A percentile compares a stretch with the other conserved stretches of the same genome.
These are phyloP conservation scores for Ophiocordyceps camponoti-leonardi DNA, from an alignment of 2,329 filamentous ascomycete genomes.

Conservation along the genomic window DNA sequence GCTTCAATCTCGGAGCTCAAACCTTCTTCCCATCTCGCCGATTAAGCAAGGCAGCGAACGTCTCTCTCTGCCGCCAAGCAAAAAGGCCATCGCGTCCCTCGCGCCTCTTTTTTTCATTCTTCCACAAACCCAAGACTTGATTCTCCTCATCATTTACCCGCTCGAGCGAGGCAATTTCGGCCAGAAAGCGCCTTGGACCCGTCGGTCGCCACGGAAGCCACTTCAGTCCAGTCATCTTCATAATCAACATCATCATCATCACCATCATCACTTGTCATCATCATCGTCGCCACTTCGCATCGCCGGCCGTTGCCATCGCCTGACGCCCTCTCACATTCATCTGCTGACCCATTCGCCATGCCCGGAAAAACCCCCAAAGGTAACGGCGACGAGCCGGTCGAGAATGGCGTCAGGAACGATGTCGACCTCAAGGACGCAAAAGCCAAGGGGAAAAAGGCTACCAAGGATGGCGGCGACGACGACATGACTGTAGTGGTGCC, in stretches of 20 bases:
- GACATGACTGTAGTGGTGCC: conserved; percentile 74
- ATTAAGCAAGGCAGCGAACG: conserved; percentile 1
- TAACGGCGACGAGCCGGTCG: conserved; percentile 52
- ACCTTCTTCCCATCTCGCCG: conserved; percentile 8
- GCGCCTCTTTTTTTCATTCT: neutral
- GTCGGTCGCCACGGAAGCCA: conserved; percentile 1
- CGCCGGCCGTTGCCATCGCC: neutral
- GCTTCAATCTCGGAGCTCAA: conserved; percentile 12
- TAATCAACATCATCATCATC: neutral
- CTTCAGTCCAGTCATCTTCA: neutral
- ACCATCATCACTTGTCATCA: neutral
- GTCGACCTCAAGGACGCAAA: conserved; percentile 54
- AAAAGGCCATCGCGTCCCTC: neutral
- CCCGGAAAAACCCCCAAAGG: conserved; percentile 57
- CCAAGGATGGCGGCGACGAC: conserved; percentile 52
- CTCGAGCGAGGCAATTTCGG: conserved; percentile 1
- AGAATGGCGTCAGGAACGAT: conserved; percentile 50
- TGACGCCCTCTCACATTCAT: neutral
- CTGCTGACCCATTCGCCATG: conserved; percentile 26
- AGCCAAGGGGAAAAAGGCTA: conserved; percentile 44
- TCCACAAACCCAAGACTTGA: neutral
- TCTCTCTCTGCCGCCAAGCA: neutral
- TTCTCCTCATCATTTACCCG: neutral
- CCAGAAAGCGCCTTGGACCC: conserved; percentile 1
- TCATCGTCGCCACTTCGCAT: neutral